phyloP scores from a whole-genome alignment of 2,329 filamentous ascomycete genomes.

The Pestalotiopsis sp. region DNA sequence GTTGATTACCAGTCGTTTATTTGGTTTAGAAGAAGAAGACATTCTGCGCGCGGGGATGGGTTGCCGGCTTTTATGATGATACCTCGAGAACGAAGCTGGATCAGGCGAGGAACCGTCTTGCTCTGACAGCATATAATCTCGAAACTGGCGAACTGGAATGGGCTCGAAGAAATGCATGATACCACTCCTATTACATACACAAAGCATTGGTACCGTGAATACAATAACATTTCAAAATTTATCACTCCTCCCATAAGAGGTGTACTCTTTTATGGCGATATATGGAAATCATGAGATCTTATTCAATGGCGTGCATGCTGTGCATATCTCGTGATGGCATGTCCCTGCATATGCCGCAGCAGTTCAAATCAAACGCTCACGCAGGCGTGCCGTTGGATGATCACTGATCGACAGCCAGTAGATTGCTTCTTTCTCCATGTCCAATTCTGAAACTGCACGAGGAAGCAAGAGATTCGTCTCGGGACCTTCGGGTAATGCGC shows the following conservation, averaged over 20 bases:
- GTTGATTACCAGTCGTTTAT: slow-evolving; percentile 7
- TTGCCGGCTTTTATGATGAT: slow-evolving; percentile 2
- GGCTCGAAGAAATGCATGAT: slow-evolving; percentile 3
- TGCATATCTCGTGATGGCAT: neutral
- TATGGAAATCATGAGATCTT: neutral
- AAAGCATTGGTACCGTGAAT: slow-evolving; percentile 7
- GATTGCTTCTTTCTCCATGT: neutral
- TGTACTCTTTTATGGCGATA: neutral
- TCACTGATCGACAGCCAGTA: neutral
- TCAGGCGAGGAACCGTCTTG: neutral
- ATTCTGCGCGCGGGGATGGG: neutral
- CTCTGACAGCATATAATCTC: neutral
- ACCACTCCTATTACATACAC: slow-evolving; percentile 9
- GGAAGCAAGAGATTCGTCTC: neutral
- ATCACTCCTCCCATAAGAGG: neutral
- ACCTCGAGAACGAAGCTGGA: neutral
- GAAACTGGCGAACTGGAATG: neutral
- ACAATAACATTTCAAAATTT: neutral
- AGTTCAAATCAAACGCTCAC: neutral
- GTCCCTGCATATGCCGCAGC: neutral
- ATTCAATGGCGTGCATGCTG: neutral
- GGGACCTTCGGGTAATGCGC: neutral
- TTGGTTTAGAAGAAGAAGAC: slow-evolving; percentile 3
- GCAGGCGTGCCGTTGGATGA: neutral
- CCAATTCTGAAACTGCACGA: neutral